Conservation (phyloP, 768 basidiomycete species). For the Porphyrellus cyaneotinctus region DNA sequence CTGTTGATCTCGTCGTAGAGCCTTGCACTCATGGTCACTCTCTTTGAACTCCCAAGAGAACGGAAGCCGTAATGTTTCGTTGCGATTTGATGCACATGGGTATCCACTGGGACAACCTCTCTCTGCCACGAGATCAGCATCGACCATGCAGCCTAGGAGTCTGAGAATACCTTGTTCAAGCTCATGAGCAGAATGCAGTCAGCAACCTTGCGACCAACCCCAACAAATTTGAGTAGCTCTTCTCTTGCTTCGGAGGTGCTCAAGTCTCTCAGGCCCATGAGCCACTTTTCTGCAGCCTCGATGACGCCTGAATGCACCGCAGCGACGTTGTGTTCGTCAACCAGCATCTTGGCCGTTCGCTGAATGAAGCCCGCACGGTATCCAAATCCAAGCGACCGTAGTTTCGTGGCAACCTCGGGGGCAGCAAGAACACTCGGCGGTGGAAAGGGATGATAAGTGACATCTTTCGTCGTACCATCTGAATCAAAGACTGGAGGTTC, state of each 20-base stretch:
- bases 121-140: slow-evolving; percentile 40
- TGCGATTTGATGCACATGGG: slow-evolving; percentile 91
- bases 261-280: slow-evolving; percentile 46
- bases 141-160: neutral
- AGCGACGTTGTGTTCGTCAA: slow-evolving; percentile 45
- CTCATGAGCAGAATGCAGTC: slow-evolving; percentile 95
- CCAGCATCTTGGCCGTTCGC: slow-evolving; percentile 73
- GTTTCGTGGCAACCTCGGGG: slow-evolving; percentile 51
- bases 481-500: slow-evolving; percentile 28
- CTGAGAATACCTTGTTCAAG: slow-evolving; percentile 68
- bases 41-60: slow-evolving; percentile 37
- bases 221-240: slow-evolving; percentile 76
- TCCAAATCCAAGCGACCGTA: slow-evolving; percentile 89
- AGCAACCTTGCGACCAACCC: slow-evolving; percentile 95
- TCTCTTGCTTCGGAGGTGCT: slow-evolving; percentile 60
- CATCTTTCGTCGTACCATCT: slow-evolving; percentile 31
- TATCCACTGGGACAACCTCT: slow-evolving; percentile 92
- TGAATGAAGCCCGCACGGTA: slow-evolving; percentile 92
- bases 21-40: slow-evolving; percentile 66
- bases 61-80: slow-evolving; percentile 71
- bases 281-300: slow-evolving; percentile 60
- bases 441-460: slow-evolving; percentile 79
- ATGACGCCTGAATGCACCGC: neutral
- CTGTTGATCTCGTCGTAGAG: slow-evolving; percentile 69
- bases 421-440: slow-evolving; percentile 62